These are phyloP conservation scores for Rusavskia elegans DNA, from an alignment of 495 filamentous ascomycete genomes.

Conservation along the genomic window DNA sequence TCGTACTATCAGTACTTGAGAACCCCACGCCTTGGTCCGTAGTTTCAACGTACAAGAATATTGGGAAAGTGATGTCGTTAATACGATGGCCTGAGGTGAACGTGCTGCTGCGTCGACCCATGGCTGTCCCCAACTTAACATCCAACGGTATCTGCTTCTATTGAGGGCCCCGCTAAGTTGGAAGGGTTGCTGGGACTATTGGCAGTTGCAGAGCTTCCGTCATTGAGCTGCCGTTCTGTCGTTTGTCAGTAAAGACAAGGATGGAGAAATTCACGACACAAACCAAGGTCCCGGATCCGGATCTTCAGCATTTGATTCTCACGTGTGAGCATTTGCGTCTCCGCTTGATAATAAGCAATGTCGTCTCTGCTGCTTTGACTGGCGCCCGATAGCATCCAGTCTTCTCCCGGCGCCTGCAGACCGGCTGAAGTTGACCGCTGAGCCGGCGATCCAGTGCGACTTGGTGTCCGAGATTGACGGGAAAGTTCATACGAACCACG, in stretches of 20 bases:
- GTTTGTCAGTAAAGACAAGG: neutral
- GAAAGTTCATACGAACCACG: slow-evolving; percentile 42
- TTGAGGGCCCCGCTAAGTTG: slow-evolving; percentile 7
- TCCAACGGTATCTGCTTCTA: slow-evolving; percentile 1
- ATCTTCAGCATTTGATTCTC: slow-evolving; percentile 90
- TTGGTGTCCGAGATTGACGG: slow-evolving; percentile 21
- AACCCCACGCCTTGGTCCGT: too few relatives aligned
- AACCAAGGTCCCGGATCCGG: slow-evolving; percentile 64
- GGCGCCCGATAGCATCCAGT: slow-evolving; percentile 13
- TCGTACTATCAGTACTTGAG: neutral
- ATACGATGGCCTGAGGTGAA: too few relatives aligned
- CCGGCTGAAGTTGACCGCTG: slow-evolving; percentile 16
- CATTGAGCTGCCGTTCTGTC: slow-evolving; percentile 10
- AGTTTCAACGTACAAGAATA: too few relatives aligned
- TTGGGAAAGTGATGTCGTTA: too few relatives aligned
- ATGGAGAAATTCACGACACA: neutral
- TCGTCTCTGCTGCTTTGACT: slow-evolving; percentile 51
- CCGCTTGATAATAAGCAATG: slow-evolving; percentile 77
- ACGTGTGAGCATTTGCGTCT: slow-evolving; percentile 68
- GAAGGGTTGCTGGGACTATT: slow-evolving; percentile 9
- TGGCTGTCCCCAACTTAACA: neutral
- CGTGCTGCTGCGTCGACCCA: neutral
- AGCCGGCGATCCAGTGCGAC: slow-evolving; percentile 21
- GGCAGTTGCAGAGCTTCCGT: slow-evolving; percentile 4
- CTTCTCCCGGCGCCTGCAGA: slow-evolving; percentile 13